phyloP scores from a whole-genome alignment of 441 rosid genomes.

The Adansonia gregorii region DNA sequence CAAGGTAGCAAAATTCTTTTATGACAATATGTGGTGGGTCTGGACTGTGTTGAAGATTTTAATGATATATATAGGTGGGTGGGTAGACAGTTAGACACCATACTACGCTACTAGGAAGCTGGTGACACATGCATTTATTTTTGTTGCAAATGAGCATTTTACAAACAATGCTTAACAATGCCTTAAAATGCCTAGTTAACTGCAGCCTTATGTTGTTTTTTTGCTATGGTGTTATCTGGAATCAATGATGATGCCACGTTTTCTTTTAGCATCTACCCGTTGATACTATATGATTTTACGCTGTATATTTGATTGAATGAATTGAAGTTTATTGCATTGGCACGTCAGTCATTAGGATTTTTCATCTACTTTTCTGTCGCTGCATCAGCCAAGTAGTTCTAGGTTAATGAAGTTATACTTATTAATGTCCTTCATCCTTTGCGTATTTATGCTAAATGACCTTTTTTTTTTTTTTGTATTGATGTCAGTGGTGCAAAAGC shows the following conservation, averaged over 20 bases:
- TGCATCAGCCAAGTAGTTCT: not conserved
- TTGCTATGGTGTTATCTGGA: not conserved
- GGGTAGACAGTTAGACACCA: not conserved
- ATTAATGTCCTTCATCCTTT: not conserved
- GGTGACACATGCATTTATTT: not conserved
- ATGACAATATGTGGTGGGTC: not conserved
- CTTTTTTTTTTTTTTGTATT: slow-evolving; percentile 24
- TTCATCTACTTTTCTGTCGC: not conserved
- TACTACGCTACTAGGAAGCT: not conserved
- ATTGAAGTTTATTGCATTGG: slow-evolving; percentile 11
- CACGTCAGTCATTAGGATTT: not conserved
- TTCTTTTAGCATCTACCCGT: not conserved
- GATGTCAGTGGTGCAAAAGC: slow-evolving; percentile 80
- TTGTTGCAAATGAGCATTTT: slow-evolving; percentile 4
- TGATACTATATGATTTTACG: not conserved
- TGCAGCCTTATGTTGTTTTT: not conserved
- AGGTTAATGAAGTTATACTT: not conserved
- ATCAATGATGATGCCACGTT: not conserved
- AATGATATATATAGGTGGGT: not conserved
- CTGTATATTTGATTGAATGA: not conserved
- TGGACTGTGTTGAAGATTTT: not conserved
- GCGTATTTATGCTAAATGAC: slow-evolving; percentile 21
- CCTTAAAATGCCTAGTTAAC: not conserved
- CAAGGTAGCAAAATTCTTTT: not conserved
- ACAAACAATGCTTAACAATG: not conserved